Base-by-base conservation (phyloP, 805 yeast genomes). In the Suhomyces canberraensis region DNA sequence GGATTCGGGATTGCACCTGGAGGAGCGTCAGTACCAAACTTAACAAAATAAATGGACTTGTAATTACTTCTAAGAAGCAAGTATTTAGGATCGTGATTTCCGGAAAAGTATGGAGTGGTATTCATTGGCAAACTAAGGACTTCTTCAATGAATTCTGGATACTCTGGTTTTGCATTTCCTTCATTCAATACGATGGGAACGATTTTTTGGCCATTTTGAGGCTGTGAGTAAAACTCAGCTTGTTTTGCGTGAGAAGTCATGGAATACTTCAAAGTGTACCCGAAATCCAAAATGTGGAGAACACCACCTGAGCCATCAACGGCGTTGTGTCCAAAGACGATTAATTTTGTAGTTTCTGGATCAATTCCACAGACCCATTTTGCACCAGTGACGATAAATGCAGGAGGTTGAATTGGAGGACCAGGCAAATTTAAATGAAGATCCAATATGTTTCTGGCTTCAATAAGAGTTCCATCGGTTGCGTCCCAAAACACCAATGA, bases 401-500 rank as follows among this genome's bases (percentile, higher is more conserved):
- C 54, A 22, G 35, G 36, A 3, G 46, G 48, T 2, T 25, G 34
- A 3, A 33, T 25, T 7, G 50, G 41, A 1, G 67, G 57, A 0
- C 71, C 72, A 3, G 83, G 80, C 15, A 60, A 53, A 50, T 86
- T 81, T 7, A 88, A 75, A 37, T 78, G 75, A 3, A 78, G 67
- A 34, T 85, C 95, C 42, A 74, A 73, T 4, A 83, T 42, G 1
- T 85, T 74, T 47, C 97, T 73, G 1, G 96, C 93, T 36, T 80
- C 80, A 11, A 93, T 66, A 29, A 79, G 61, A 11, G 77, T 76
- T 0, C 95, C 96, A 25, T 80, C 80, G 21, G 79, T 72, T 1
- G 87, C 84, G 58, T 93, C 98, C 97, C 98, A 93, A 53, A 93
- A 93, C 1, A 79, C 95, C 25, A 93, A 51, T 0, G 95, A 76